Evolutionary conservation across 2,329 filamentous ascomycete genomes (phyloP), one percentile per base, ranked within the genome.

Genomic region (Mycosphaerella sp.): DNA sequence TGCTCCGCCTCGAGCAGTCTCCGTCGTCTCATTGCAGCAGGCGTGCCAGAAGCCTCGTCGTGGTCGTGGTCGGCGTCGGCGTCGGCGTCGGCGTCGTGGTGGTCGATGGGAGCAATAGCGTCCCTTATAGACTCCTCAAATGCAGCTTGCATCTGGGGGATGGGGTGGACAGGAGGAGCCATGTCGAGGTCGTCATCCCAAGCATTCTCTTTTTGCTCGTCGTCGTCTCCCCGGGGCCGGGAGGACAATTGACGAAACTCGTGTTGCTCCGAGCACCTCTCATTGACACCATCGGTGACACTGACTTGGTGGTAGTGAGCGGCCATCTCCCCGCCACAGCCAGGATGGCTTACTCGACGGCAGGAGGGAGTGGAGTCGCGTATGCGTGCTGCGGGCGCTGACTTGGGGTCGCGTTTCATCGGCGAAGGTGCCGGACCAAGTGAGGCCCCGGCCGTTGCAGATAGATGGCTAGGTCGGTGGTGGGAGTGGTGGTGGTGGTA

Each of bases 61-160:
- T 47, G 67, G 61, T 46, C 67, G 26, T 26, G 26, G 26, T 26
- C 4, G 26, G 4, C 6, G 26, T 26, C 26, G 26, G 1, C 6
- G 26, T 7, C 26, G 26, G 26, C 5, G 26, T 21, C 21, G 21
- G 21, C 21, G 26, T 29, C 57, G 58, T 62, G 62, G 49, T 65
- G 58, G 59, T 58, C 62, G 62, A 50, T 65, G 58, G 59, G 64
- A n/a, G 75, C 73, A 11, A 81, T 81, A 34, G 84, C 84, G 66
- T 93, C 89, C 54, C 82, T 74, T 62, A 93, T 81, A 1, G 87
- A 92, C 72, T 93, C 89, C 63, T 87, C 84, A 68, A 95, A 93
- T 57, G 89, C 87, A 58, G 80, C 81, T 69, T 93, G 89, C 81
- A 93, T 87, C 31, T 80, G 79, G 12, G 81, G 74, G 48, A 93